Base-by-base conservation (phyloP, 2,329 filamentous ascomycete species). In the Arthrobotrys sinensis region DNA sequence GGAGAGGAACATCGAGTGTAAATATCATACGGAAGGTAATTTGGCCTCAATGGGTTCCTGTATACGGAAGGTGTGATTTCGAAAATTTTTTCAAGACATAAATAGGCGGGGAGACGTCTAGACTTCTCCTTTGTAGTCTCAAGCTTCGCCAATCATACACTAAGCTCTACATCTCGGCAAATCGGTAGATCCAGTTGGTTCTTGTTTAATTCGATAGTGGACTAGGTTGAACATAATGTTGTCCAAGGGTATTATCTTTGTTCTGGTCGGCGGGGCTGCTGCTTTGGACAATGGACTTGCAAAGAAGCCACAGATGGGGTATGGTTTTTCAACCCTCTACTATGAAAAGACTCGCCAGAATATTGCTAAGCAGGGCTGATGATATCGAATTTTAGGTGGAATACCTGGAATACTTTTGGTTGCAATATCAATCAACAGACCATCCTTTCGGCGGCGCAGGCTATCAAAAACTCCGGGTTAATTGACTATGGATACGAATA, bases 401-500 rank as follows among this genome's bases (percentile, higher is more conserved):
- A 87, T 76, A 86, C 85, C 4, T 88, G 87, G 87, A 89, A 89
- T 81, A 85, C 86, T 11, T 87, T 87, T 79, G 83, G 83, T 21
- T 89, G 87, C 82, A 83, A 87, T 68, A 87, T 89, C 70, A 85
- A 85, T 64, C 86, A 88, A 80, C 82, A 82, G 1, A 84, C 86
- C 11, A 86, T 89, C 78, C 79, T 88, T 10, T 83, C 84, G 21
- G 85, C 86, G 0, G 87, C 86, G 0, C 80, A 87, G 46, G 83
- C 85, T 28, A 84, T 89, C 40, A 84, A 88, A 16, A 83, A 85
- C 10, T 84, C 86, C 2, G 88, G 86, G 1, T 84, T 88, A 11
- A 85, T 86, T 81, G 86, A 88, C 43, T 84, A 85, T 2, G 88
- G 88, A 1, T 90, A 90, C 81, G 82, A 86, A 28, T 89, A 90